phyloP scores from a whole-genome alignment of 2,329 filamentous ascomycete genomes.

The Metarhizium album region DNA sequence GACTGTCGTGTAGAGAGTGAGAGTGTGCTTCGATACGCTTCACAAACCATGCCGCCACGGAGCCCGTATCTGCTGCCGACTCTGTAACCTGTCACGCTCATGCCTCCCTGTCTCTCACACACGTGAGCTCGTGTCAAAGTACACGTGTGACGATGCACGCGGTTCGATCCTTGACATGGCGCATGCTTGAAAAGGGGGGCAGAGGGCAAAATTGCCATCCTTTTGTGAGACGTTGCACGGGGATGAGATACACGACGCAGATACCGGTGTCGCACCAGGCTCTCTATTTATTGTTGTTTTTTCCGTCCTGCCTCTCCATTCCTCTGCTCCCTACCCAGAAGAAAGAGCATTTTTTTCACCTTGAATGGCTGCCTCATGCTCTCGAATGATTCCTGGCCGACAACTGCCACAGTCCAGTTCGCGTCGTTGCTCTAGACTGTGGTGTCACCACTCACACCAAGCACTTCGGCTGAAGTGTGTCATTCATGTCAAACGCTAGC shows the following conservation, averaged over 20 bases:
- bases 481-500: too few relatives aligned
- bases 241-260: neutral
- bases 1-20: neutral
- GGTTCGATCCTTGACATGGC: neutral
- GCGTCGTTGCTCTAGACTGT: too few relatives aligned
- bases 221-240: neutral
- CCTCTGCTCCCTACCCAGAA: too few relatives aligned
- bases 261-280: neutral
- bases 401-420: too few relatives aligned
- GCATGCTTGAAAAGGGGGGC: neutral
- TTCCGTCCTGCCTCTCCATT: too few relatives aligned
- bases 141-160: neutral
- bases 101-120: neutral
- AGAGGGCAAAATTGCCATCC: neutral
- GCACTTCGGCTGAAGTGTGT: too few relatives aligned
- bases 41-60: neutral
- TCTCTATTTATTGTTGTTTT: too few relatives aligned
- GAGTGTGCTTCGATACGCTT: neutral
- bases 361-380: too few relatives aligned
- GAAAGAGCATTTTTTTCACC: too few relatives aligned
- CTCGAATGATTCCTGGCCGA: too few relatives aligned
- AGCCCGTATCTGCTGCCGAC: neutral
- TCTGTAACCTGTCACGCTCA: neutral
- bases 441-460: too few relatives aligned
- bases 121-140: conserved; percentile 7